These are phyloP conservation scores for Choiromyces venosus DNA, from an alignment of 495 filamentous ascomycete species.

Conservation along the genomic window DNA sequence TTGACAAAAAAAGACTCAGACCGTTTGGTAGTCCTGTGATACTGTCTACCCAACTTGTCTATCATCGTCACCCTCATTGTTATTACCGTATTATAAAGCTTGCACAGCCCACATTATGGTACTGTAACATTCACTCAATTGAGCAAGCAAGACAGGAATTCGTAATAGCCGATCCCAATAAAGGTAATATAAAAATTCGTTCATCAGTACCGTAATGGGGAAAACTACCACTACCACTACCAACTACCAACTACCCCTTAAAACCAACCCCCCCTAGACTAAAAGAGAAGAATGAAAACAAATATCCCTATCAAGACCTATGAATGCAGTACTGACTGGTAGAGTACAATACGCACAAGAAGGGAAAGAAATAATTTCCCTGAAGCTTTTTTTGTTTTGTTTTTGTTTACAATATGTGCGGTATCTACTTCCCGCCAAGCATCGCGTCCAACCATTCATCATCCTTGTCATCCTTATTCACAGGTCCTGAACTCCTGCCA, in stretches of 20 bases:
- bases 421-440: constrained; percentile 36
- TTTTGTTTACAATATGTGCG: too few species aligned
- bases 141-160: neutral
- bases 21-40: neutral
- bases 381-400: neutral
- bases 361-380: neutral
- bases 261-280: neutral
- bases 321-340: neutral
- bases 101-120: neutral
- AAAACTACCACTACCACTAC: too few species aligned
- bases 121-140: too few species aligned
- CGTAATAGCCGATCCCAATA: neutral
- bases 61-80: neutral
- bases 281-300: neutral
- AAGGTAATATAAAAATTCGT: neutral
- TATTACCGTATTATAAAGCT: neutral
- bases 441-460: constrained; percentile 39
- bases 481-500: constrained; percentile 31
- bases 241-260: too few species aligned
- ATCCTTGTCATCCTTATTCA: constrained; percentile 26
- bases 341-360: neutral
- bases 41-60: neutral
- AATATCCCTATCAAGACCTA: neutral
- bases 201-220: neutral
- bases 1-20: neutral